phyloP scores from a whole-genome alignment of 192 early-diverging fungal species.

The Gaertneriomyces semiglobifer region DNA sequence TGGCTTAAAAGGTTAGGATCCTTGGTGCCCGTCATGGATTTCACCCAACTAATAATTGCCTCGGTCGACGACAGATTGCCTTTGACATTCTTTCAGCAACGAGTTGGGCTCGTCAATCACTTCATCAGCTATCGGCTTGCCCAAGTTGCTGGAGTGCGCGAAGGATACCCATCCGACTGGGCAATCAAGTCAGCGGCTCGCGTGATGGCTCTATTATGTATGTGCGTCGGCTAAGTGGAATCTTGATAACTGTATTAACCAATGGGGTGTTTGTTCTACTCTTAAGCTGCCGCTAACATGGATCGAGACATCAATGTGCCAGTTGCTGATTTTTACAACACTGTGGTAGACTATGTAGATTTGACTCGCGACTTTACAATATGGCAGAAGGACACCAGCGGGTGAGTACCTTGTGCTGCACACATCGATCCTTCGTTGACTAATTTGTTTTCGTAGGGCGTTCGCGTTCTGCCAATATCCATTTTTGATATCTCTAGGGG shows the following conservation, averaged over 20 bases:
- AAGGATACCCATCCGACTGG: conserved; percentile 81
- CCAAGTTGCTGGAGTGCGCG: conserved; percentile 42
- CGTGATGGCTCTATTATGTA: conserved; percentile 85
- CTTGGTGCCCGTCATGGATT: neutral
- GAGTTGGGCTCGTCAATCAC: conserved; percentile 76
- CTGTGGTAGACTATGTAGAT: conserved; percentile 53
- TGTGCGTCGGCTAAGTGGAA: conserved; percentile 22
- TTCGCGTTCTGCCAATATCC: conserved; percentile 61
- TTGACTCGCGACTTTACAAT: conserved; percentile 40
- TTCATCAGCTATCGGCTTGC: conserved; percentile 79
- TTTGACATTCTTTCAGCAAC: conserved; percentile 59
- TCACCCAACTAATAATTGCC: neutral
- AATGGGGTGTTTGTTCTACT: neutral
- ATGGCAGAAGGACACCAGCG: conserved; percentile 51
- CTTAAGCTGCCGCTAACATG: conserved; percentile 68
- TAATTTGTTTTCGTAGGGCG: neutral
- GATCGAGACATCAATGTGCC: conserved; percentile 55
- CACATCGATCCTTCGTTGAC: neutral
- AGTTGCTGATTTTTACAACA: conserved; percentile 82
- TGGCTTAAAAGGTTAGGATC: conserved; percentile 70
- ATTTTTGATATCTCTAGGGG: conserved; percentile 51
- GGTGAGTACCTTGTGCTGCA: conserved; percentile 26
- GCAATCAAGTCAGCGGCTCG: conserved; percentile 75
- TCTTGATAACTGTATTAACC: neutral
- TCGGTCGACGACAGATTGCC: conserved; percentile 41